These are phyloP conservation scores for Brassica juncea DNA, from an alignment of 345 rosid species.

Conservation along the genomic window DNA sequence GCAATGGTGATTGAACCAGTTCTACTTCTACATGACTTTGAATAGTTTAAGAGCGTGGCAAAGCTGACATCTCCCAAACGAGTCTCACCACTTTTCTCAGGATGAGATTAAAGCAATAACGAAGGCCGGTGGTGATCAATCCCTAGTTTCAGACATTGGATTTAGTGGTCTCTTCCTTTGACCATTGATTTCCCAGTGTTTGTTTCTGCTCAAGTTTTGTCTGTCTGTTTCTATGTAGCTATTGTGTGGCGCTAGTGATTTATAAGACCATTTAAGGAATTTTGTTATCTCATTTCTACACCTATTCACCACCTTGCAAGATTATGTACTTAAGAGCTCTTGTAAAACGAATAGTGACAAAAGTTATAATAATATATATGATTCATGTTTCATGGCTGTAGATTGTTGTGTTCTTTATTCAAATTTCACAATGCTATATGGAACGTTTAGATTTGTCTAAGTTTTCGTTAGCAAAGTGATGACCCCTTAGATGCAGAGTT, in stretches of 20 bases:
- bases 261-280: slow-evolving; percentile 7
- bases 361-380: slow-evolving; percentile 21
- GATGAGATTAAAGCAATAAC: slow-evolving; percentile 38
- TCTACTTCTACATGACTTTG: slow-evolving; percentile 20
- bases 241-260: slow-evolving; percentile 26
- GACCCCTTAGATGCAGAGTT: slow-evolving; percentile 1
- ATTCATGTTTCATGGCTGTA: slow-evolving; percentile 11
- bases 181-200: slow-evolving; percentile 12
- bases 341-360: slow-evolving; percentile 19
- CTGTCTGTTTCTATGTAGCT: slow-evolving; percentile 26
- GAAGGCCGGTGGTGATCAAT: slow-evolving; percentile 16
- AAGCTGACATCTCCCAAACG: slow-evolving; percentile 57
- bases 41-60: slow-evolving; percentile 84
- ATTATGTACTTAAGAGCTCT: slow-evolving; percentile 28
- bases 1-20: slow-evolving; percentile 3
- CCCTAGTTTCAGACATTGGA: slow-evolving; percentile 25
- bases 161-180: slow-evolving; percentile 1
- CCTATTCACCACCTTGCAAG: slow-evolving; percentile 12
- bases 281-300: slow-evolving; percentile 18
- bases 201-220: slow-evolving; percentile 27
- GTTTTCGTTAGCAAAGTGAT: slow-evolving; percentile 3
- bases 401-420: slow-evolving; percentile 5
- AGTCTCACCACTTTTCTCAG: slow-evolving; percentile 58
- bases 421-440: slow-evolving; percentile 9
- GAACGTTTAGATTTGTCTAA: background rate